These are phyloP conservation scores for Aegilops sharonensis DNA, from an alignment of 176 grass and related monocot species.

Conservation along the genomic window DNA sequence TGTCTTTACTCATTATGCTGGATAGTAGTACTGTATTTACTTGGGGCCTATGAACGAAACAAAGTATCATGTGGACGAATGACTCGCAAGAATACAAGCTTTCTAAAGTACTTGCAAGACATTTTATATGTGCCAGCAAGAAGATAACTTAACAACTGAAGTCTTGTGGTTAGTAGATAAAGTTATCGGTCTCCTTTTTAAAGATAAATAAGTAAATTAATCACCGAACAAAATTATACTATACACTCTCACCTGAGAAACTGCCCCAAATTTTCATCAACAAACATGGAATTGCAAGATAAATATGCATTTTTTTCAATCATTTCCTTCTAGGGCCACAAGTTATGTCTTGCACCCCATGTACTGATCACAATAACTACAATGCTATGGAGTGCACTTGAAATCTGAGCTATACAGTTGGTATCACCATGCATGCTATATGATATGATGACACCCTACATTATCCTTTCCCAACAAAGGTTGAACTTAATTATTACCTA, in stretches of 20 bases:
- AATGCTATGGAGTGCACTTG: background rate
- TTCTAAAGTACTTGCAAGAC: background rate
- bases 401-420: background rate
- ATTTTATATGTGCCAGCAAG: background rate
- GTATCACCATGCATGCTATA: background rate
- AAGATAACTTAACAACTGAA: too few relatives aligned
- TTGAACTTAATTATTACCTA: background rate
- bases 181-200: too few relatives aligned
- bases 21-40: background rate
- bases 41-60: background rate
- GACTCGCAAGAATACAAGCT: background rate
- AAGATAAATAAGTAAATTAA: too few relatives aligned
- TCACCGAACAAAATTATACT: background rate
- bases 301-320: background rate
- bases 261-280: background rate
- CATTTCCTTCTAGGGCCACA: background rate
- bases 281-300: background rate
- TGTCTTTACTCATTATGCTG: background rate
- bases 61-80: background rate
- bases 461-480: background rate
- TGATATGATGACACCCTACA: slow-evolving; percentile 2
- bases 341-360: background rate
- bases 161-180: too few relatives aligned
- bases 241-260: background rate
- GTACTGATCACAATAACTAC: background rate